phyloP scores from a whole-genome alignment of 2,329 filamentous ascomycete species.

The Pseudopyricularia cyperi region DNA sequence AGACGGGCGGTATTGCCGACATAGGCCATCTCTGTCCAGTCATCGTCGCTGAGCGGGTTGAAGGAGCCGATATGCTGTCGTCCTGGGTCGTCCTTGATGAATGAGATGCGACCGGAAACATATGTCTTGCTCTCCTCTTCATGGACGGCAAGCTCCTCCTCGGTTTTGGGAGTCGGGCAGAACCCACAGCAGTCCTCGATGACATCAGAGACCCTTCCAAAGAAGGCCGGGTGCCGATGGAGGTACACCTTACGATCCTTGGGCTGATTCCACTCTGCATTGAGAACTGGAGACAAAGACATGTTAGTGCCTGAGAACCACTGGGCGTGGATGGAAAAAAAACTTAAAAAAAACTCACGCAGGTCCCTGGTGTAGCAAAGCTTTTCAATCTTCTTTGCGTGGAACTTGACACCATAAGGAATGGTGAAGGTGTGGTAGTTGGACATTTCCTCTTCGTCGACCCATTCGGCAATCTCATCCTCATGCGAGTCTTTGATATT shows the following conservation, averaged over 20 bases:
- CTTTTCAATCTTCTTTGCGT: slow-evolving; percentile 65
- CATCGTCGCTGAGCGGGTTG: slow-evolving; percentile 67
- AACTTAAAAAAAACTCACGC: slow-evolving; percentile 16
- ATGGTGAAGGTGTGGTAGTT: slow-evolving; percentile 70
- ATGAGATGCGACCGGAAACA: slow-evolving; percentile 59
- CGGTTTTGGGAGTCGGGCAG: slow-evolving; percentile 56
- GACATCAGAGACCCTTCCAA: slow-evolving; percentile 62
- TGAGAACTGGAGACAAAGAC: slow-evolving; percentile 40
- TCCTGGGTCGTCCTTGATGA: slow-evolving; percentile 71
- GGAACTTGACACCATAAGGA: slow-evolving; percentile 49
- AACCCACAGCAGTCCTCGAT: slow-evolving; percentile 71
- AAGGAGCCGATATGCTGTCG: slow-evolving; percentile 61
- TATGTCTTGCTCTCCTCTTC: slow-evolving; percentile 64
- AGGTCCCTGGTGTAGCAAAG: slow-evolving; percentile 71
- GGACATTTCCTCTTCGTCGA: slow-evolving; percentile 61
- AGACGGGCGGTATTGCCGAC: slow-evolving; percentile 65
- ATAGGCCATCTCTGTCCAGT: slow-evolving; percentile 89
- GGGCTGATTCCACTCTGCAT: slow-evolving; percentile 74
- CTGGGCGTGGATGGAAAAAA: no score
- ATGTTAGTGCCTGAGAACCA: neutral
- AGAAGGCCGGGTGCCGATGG: slow-evolving; percentile 77
- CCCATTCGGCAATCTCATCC: slow-evolving; percentile 76
- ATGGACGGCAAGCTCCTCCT: slow-evolving; percentile 58
- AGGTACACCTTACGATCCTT: slow-evolving; percentile 65
- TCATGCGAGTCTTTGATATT: slow-evolving; percentile 69